Evolutionary conservation across 2,329 filamentous ascomycete species (phyloP), one percentile per base, ranked within the genome.

Genomic region (Claviceps citrina): DNA sequence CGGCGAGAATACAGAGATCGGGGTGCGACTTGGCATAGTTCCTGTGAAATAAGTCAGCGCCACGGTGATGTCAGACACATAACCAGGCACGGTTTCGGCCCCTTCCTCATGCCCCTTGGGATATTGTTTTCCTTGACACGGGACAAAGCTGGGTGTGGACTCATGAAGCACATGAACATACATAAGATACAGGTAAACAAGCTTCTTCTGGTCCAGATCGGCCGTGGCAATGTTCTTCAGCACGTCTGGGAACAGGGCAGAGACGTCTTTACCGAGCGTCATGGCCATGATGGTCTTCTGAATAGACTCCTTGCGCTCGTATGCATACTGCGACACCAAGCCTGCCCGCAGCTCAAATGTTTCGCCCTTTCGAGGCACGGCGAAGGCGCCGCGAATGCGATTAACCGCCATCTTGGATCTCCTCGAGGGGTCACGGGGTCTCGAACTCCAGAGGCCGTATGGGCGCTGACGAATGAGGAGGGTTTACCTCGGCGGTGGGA

Each of bases 231-330:
- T 98, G 57, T 98, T 98, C 73, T 98, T 98, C 48, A 98, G 69
- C 26, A 98, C 91, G 58, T 98, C 91, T 2, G 91, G 91, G 59
- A 98, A 98, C 47, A 98, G 68, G 42, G 87, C 84, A 40, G 91
- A 98, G 44, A 98, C 91, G 65, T 98, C 91, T 64, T 98, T 98
- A 61, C 91, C 91, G 52, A 98, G 63, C 1, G 91, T 98, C 91
- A 98, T 98, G 58, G 91, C 87, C 87, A 96, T 96, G 66, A 98
- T 98, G 48, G 91, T 98, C 72, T 94, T 96, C 60, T 98, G 91
- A 52, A 98, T 98, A 19, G 91, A 84, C 68, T 98, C 91, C 64
- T 98, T 98, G 55, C 86, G 81, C 74, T 98, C 91, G 66, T 93
- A 95, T 44, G 91, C 91, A 81, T 96, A 98, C 67, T 98, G 91